Conservation (phyloP, 2,329 filamentous ascomycete species). For the Colletotrichum camelliae region DNA sequence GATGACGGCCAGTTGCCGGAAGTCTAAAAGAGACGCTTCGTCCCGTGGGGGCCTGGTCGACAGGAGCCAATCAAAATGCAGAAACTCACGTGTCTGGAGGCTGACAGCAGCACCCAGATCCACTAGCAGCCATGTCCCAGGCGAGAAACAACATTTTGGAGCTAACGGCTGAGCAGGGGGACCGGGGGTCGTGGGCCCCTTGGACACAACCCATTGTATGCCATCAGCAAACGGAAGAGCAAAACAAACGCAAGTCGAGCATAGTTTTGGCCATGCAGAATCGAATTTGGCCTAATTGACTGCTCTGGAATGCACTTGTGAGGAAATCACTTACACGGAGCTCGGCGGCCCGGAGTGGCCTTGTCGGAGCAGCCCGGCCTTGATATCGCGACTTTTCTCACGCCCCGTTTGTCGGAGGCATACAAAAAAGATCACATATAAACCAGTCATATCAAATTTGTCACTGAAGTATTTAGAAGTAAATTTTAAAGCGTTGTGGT, state of each 20-base stretch:
- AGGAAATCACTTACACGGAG: conserved; percentile 21
- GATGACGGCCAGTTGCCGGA: conserved; percentile 10
- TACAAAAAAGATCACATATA: not conserved
- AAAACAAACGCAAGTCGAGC: not conserved
- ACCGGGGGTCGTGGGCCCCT: conserved; percentile 21
- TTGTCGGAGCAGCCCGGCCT: not conserved
- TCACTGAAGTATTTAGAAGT: not conserved
- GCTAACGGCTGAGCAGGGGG: conserved; percentile 22
- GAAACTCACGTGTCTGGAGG: conserved; percentile 19
- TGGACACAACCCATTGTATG: conserved; percentile 22
- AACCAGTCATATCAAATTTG: too few species aligned
- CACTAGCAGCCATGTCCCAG: conserved; percentile 3
- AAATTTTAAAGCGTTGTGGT: not conserved
- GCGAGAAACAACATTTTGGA: conserved; percentile 19
- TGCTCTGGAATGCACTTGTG: not conserved
- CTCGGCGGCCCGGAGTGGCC: not conserved
- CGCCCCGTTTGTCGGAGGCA: not conserved
- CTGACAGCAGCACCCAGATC: conserved; percentile 21
- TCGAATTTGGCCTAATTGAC: not conserved
- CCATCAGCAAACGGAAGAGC: conserved; percentile 8
- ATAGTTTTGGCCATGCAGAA: not conserved
- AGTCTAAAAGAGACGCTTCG: conserved; percentile 16
- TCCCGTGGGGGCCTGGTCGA: conserved; percentile 5
- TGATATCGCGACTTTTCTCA: conserved; percentile 12
- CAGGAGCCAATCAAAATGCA: conserved; percentile 6